Evolutionary conservation across 495 filamentous ascomycete species (phyloP).

Genomic region (Lophiotrema nucula): DNA sequence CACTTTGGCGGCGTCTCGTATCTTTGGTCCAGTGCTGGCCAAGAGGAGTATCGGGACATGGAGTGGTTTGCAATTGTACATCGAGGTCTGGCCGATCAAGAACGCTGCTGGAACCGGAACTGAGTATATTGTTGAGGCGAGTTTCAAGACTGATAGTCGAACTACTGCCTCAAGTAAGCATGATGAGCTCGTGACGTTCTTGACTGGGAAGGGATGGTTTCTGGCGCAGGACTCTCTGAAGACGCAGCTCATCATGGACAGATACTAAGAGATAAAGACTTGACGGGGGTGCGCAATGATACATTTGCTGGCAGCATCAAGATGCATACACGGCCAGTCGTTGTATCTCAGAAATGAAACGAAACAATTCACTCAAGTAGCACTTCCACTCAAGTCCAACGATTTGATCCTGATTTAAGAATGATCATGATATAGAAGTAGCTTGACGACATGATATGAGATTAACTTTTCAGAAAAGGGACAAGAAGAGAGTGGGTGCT

Average conservation of each 20-base stretch:
- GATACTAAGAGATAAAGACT: constrained; percentile 3
- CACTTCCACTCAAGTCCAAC: too few species aligned
- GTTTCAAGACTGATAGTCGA: background rate
- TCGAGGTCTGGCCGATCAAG: constrained; percentile 12
- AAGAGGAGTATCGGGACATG: constrained; percentile 2
- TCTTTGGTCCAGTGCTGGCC: constrained; percentile 1
- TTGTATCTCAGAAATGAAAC: too few species aligned
- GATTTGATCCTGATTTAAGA: too few species aligned
- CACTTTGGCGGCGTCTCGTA: background rate
- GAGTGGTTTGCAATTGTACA: background rate
- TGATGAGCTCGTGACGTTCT: constrained; percentile 6
- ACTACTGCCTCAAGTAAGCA: background rate
- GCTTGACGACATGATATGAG: too few species aligned
- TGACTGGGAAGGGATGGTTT: constrained; percentile 5
- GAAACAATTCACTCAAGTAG: too few species aligned
- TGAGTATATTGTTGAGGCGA: constrained; percentile 9
- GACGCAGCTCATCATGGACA: constrained; percentile 11
- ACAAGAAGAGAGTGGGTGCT: too few species aligned
- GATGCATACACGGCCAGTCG: too few species aligned
- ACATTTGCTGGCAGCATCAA: too few species aligned
- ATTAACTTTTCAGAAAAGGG: too few species aligned
- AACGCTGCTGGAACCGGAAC: constrained; percentile 6
- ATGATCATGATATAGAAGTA: too few species aligned
- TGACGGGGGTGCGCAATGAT: too few species aligned
- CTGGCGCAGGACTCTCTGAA: constrained; percentile 8